Conservation (phyloP, 2,329 filamentous ascomycete species). For the Neonectria sp. region DNA sequence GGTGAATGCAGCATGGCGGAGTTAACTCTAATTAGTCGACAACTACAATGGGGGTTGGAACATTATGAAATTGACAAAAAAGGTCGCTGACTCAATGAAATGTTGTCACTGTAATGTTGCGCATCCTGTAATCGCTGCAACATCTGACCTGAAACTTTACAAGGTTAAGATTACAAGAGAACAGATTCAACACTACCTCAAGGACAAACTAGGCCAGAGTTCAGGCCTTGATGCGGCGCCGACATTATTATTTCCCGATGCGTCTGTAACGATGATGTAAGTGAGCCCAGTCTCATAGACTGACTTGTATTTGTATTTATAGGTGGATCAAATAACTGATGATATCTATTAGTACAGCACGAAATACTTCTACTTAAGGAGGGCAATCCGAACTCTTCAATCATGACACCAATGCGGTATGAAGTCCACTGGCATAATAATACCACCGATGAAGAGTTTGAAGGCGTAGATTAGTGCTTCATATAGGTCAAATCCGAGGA, state of each 20-base stretch:
- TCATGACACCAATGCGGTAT: slow-evolving; percentile 36
- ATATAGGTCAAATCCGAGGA: slow-evolving; percentile 75
- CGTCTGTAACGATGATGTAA: slow-evolving; percentile 37
- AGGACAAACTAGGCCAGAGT: slow-evolving; percentile 25
- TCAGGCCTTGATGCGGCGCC: slow-evolving; percentile 18
- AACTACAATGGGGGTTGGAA: slow-evolving; percentile 70
- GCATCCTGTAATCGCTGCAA: slow-evolving; percentile 35
- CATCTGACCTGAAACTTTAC: slow-evolving; percentile 16
- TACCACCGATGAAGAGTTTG: slow-evolving; percentile 69
- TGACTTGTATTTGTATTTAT: neutral
- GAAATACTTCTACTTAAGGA: slow-evolving; percentile 38
- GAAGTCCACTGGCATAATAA: slow-evolving; percentile 73
- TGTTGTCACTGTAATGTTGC: slow-evolving; percentile 38
- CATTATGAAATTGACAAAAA: neutral
- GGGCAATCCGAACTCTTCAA: slow-evolving; percentile 33
- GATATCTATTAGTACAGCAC: slow-evolving; percentile 9
- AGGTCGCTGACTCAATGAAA: neutral
- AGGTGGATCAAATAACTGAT: neutral
- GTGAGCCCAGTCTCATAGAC: neutral
- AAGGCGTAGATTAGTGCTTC: slow-evolving; percentile 70
- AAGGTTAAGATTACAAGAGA: slow-evolving; percentile 29
- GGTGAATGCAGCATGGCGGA: slow-evolving; percentile 62
- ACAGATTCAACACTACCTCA: slow-evolving; percentile 36
- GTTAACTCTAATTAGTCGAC: slow-evolving; percentile 67
- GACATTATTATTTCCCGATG: slow-evolving; percentile 38